These are phyloP conservation scores for Pleurotus platypus DNA, from an alignment of 768 basidiomycete species.

Conservation along the genomic window DNA sequence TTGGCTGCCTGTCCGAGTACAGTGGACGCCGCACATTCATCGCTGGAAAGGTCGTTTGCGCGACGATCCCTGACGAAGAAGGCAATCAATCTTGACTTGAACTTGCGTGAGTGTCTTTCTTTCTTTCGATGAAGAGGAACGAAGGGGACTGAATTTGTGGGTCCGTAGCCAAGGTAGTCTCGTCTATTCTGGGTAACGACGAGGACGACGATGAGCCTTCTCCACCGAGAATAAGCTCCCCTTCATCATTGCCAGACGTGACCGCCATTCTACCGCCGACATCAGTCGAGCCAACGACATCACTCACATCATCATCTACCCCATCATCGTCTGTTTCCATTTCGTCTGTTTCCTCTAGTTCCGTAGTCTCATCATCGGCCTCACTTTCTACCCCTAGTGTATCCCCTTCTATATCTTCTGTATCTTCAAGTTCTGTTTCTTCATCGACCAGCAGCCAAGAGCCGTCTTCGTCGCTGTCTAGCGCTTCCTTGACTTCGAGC, in stretches of 20 bases:
- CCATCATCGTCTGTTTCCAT: not conserved
- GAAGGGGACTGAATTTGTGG: not conserved
- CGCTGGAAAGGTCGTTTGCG: constrained; percentile 7
- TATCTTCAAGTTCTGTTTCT: not conserved
- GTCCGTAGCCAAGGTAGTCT: not conserved
- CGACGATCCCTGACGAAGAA: not conserved
- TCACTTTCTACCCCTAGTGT: not conserved
- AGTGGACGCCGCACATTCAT: constrained; percentile 7
- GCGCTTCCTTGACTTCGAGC: constrained; percentile 1
- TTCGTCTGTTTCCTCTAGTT: not conserved
- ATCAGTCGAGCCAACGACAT: not conserved
- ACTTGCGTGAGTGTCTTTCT: not conserved
- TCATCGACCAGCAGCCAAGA: not conserved
- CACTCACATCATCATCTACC: not conserved
- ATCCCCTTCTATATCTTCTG: not conserved
- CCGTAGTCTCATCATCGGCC: not conserved
- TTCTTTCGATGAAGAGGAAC: not conserved
- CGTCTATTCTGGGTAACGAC: not conserved
- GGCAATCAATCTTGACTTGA: not conserved
- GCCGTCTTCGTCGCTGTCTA: not conserved
- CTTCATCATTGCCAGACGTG: not conserved
- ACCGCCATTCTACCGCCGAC: constrained; percentile 6
- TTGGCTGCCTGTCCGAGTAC: constrained; percentile 3
- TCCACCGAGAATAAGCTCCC: not conserved
- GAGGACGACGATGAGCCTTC: not conserved